Evolutionary conservation across 768 basidiomycete genomes (phyloP).

Genomic region (Naganishia onofrii): DNA sequence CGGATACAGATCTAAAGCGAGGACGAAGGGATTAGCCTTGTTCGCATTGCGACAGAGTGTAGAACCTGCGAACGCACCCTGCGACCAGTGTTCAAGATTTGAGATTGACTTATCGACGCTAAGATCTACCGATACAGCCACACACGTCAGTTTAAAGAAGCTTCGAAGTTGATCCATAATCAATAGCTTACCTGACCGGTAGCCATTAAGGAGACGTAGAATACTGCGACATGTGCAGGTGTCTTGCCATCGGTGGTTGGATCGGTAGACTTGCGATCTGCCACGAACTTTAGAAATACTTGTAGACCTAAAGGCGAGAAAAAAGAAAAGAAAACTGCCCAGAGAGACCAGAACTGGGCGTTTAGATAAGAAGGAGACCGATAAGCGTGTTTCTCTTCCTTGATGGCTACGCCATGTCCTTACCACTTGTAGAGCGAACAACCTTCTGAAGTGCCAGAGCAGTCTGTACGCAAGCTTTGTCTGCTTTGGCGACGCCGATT

Average conservation of each 20-base stretch:
- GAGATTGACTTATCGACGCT: constrained; percentile 30
- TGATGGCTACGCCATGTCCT: constrained; percentile 19
- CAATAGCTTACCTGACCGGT: constrained; percentile 40
- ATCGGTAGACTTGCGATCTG: constrained; percentile 37
- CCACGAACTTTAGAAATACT: constrained; percentile 51
- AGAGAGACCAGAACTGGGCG: constrained; percentile 34
- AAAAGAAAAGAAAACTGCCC: constrained; percentile 49
- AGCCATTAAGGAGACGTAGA: constrained; percentile 53
- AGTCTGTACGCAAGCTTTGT: constrained; percentile 39
- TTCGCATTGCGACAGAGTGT: background rate
- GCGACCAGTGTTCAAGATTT: constrained; percentile 52
- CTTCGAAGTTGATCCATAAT: no score
- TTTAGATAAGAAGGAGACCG: background rate
- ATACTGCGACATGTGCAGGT: constrained; percentile 51
- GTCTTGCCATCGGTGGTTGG: constrained; percentile 37
- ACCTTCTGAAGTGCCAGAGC: constrained; percentile 40
- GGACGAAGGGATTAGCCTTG: background rate
- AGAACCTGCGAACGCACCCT: constrained; percentile 30
- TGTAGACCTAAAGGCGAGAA: constrained; percentile 53
- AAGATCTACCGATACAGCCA: constrained; percentile 9
- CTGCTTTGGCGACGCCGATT: constrained; percentile 32
- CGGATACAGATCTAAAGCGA: constrained; percentile 45
- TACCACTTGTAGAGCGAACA: constrained; percentile 39
- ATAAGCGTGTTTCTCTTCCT: background rate
- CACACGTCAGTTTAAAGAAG: background rate